Evolutionary conservation across 2,329 filamentous ascomycete species (phyloP).

Genomic region (Aspergillus phoenicis): DNA sequence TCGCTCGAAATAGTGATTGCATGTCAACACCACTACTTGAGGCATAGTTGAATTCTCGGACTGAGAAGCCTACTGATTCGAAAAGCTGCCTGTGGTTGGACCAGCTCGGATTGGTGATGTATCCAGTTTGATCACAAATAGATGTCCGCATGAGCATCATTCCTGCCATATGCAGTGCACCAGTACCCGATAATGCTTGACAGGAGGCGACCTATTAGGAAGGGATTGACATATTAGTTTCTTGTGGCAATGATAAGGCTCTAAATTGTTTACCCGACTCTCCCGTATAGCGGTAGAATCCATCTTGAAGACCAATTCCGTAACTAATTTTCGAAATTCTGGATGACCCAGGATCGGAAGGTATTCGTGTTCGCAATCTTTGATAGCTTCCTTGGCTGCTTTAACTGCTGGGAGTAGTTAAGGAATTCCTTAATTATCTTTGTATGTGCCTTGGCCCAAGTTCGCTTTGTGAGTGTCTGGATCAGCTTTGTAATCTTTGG

Average conservation of each 20-base stretch:
- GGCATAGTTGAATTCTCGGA: background rate
- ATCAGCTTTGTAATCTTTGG: background rate
- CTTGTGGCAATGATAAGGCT: too few species aligned
- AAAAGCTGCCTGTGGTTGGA: constrained; percentile 8
- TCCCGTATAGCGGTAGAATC: too few species aligned
- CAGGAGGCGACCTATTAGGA: background rate
- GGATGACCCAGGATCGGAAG: background rate
- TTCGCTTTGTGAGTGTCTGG: background rate
- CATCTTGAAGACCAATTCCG: background rate
- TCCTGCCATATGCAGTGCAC: background rate
- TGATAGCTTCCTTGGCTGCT: background rate
- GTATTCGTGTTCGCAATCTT: background rate
- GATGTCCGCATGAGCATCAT: background rate
- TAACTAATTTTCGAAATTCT: background rate
- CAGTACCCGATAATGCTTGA: background rate
- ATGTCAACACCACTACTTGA: background rate
- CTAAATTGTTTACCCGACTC: too few species aligned
- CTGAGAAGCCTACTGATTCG: background rate
- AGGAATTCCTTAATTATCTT: background rate
- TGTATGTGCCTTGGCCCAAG: background rate
- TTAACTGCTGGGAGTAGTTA: background rate
- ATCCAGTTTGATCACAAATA: background rate
- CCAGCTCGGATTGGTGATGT: constrained; percentile 9
- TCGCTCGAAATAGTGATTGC: too few species aligned
- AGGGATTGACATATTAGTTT: too few species aligned